Evolutionary conservation across 306 rosid genomes (phyloP), one percentile per base, ranked within the genome.

Genomic region (Glycine soja): DNA sequence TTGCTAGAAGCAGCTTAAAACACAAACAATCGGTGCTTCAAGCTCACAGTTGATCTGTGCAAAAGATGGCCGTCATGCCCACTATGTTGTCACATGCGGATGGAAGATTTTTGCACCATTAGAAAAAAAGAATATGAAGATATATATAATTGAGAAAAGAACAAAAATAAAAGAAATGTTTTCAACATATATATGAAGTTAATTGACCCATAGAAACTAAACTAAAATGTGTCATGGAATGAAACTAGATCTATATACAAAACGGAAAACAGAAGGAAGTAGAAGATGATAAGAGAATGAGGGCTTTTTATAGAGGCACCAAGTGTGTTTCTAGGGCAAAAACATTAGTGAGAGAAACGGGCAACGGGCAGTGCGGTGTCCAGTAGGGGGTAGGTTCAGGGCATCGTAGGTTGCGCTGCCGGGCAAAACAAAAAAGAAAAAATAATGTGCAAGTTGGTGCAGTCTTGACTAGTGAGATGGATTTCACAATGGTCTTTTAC

Each of bases 21-120:
- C 86, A 83, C 90, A 24, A 24, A 71, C 0, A 56, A 8, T n/a
- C 0, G 9, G 7, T 78, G 87, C 80, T 57, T 81, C 78, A 79
- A 85, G 56, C 70, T 73, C 8, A 47, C 16, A 46, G n/a, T 94
- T 71, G 34, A 83, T 94, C 48, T 92, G 88, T 81, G 98, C 97
- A 94, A 89, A 90, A 72, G 70, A 90, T 94, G 98, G 96, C 97
- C 98, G 97, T 74, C 77, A 85, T 90, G 90, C 70, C 82, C 90
- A 87, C 4, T 15, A 58, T 47, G 8, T 70, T 70, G 69, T 90
- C 89, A 70, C 96, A 90, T 85, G 90, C 93, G 98, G 98, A 92
- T 94, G 97, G 98, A 94, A 94, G 94, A 16, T 58, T 76, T 91
- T 88, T 85, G 93, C 94, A 87, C 85, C n/a, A 63, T 0, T 2